These are phyloP conservation scores for Daedalea quercina DNA, from an alignment of 768 basidiomycete genomes.

Conservation along the genomic window DNA sequence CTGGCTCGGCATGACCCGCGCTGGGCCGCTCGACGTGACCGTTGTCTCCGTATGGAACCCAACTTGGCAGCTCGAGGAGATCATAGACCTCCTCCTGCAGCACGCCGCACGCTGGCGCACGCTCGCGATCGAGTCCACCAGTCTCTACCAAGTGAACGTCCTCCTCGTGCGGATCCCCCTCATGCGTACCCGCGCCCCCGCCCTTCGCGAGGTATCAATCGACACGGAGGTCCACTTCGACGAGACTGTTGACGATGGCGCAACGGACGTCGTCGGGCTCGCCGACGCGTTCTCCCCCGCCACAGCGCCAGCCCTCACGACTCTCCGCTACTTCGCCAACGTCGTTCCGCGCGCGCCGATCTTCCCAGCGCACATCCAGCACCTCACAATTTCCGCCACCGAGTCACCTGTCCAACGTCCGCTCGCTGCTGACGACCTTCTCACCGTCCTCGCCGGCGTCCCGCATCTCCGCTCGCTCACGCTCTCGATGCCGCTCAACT, in stretches of 20 bases:
- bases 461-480: constrained; percentile 34
- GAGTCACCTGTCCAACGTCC: constrained; percentile 13
- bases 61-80: constrained; percentile 23
- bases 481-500: constrained; percentile 29
- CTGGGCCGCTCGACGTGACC: constrained; percentile 38
- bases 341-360: constrained; percentile 18
- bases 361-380: constrained; percentile 23
- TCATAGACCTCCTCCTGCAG: constrained; percentile 34
- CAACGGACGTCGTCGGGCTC: constrained; percentile 4
- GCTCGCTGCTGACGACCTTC: constrained; percentile 13
- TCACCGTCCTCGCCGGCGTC: constrained; percentile 31
- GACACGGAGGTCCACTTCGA: constrained; percentile 9
- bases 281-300: constrained; percentile 8
- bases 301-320: constrained; percentile 11
- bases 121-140: constrained; percentile 33
- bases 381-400: constrained; percentile 10
- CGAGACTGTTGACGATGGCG: constrained; percentile 6
- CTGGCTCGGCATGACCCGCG: constrained; percentile 44
- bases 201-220: constrained; percentile 29
- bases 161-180: constrained; percentile 31
- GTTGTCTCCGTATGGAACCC: constrained; percentile 27
- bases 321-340: constrained; percentile 10
- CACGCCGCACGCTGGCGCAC: constrained; percentile 38
- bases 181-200: constrained; percentile 21
- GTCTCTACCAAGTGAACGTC: constrained; percentile 31